Base-by-base conservation (phyloP, 176 grass and related monocot species). In the Zizania latifolia region DNA sequence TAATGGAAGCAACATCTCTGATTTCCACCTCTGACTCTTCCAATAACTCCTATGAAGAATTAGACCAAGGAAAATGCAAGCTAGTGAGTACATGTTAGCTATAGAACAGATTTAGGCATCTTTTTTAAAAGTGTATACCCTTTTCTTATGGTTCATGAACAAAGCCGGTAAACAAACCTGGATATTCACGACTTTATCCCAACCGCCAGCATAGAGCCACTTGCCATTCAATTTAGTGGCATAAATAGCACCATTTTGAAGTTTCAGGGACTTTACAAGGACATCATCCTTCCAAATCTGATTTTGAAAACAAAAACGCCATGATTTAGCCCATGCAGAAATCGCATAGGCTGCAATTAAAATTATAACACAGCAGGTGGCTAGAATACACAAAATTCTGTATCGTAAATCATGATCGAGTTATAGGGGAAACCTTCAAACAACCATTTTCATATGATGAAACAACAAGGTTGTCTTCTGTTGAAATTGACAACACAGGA, bases 201-300 rank as follows among this genome's bases (percentile, higher is more conserved):
- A 90, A 50, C 95, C 95, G 81, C 86, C 91, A 65, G 79, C 76
- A 80, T 94, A 98, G 23, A 98, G 65, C 68, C 79, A 92, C 54
- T 92, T 89, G 21, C 69, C 76, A 29, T 87, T 74, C 50, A 91
- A 76, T 70, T 79, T 71, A 80, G 92, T 78, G 68, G 91, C 86
- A 77, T 82, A 94, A 71, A 98, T 75, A 72, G 95, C 86, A 88
- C 86, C 86, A 38, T 76, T 84, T 32, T 84, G 85, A 84, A 90
- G 70, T 78, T 92, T 89, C 58, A 92, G 76, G 77, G 89, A 87
- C 72, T 75, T 86, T 54, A 98, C 78, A 68, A 94, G 84, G 48
- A 82, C 62, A 51, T 98, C 89, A 36, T 92, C 91, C 59, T 81
- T 98, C 95, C 91, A 98, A 14, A 94, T 75, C 95, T 98, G 87